Conservation (phyloP, 192 early-diverging fungal genomes). For the Coemansia sp. region DNA sequence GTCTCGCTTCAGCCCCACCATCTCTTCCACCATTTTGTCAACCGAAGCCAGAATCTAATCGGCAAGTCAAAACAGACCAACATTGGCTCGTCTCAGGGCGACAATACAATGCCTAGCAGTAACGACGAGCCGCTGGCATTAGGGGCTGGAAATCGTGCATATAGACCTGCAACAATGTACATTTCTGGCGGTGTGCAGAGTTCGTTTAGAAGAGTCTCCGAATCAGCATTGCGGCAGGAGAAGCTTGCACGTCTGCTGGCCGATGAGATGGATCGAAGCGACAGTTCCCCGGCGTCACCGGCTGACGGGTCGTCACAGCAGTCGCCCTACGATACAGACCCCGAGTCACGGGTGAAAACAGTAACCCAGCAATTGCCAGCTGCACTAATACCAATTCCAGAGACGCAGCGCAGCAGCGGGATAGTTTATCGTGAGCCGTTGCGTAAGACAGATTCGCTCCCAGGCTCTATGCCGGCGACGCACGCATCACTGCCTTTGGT, state of each 20-base stretch:
- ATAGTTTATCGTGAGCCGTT: neutral
- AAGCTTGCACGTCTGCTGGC: slow-evolving; percentile 38
- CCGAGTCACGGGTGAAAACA: neutral
- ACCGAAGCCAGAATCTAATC: slow-evolving; percentile 2
- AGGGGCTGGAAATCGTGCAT: slow-evolving; percentile 10
- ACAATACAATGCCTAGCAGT: slow-evolving; percentile 1
- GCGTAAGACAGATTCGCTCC: neutral
- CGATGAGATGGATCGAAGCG: slow-evolving; percentile 33
- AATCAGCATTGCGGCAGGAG: slow-evolving; percentile 40
- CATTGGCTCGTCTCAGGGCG: neutral
- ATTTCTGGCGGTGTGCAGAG: slow-evolving; percentile 16
- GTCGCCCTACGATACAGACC: slow-evolving; percentile 14
- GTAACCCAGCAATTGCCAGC: neutral
- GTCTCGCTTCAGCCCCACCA: slow-evolving; percentile 43
- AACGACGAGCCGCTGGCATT: slow-evolving; percentile 4
- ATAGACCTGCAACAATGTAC: slow-evolving; percentile 47
- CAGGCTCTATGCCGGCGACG: neutral
- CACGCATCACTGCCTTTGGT: neutral
- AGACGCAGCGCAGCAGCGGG: slow-evolving; percentile 16
- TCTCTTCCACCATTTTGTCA: slow-evolving; percentile 25
- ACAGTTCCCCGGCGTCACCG: slow-evolving; percentile 40
- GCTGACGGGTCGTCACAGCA: slow-evolving; percentile 18
- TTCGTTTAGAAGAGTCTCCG: slow-evolving; percentile 27
- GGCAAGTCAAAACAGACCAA: slow-evolving; percentile 8
- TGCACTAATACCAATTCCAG: slow-evolving; percentile 18